Evolutionary conservation across 2,329 filamentous ascomycete genomes (phyloP).

Genomic region (Emydomyces testavorans): DNA sequence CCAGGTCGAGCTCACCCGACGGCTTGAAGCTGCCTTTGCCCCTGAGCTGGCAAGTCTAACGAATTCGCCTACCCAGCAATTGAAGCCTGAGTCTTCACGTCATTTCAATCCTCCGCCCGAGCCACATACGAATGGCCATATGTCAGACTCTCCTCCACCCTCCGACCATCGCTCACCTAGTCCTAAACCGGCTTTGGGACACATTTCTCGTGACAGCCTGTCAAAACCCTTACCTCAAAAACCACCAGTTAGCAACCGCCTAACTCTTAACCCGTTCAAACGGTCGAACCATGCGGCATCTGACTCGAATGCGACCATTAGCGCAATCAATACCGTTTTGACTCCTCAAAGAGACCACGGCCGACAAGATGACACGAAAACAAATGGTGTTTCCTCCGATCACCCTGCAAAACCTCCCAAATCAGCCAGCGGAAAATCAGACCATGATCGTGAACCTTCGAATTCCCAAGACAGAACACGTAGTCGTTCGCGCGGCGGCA

Average conservation of each 20-base stretch:
- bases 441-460: constrained; percentile 27
- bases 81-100: constrained; percentile 36
- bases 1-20: constrained; percentile 29
- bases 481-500: constrained; percentile 26
- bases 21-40: constrained; percentile 40
- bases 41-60: constrained; percentile 55
- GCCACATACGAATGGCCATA: constrained; percentile 19
- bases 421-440: constrained; percentile 17
- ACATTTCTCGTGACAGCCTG: constrained; percentile 23
- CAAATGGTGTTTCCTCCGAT: constrained; percentile 8
- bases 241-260: constrained; percentile 31
- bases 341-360: neutral
- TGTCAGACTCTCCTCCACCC: constrained; percentile 19
- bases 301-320: constrained; percentile 30
- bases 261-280: constrained; percentile 36
- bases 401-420: constrained; percentile 17
- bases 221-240: constrained; percentile 24
- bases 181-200: constrained; percentile 29
- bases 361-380: constrained; percentile 17
- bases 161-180: constrained; percentile 23
- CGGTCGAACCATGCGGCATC: constrained; percentile 28
- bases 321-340: constrained; percentile 14
- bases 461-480: constrained; percentile 31
- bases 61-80: constrained; percentile 34
- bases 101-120: constrained; percentile 32